A percentile compares a stretch with the other conserved stretches of the same genome.
Conservation (phyloP, 1,284 basidiomycete genomes). For the Ustilago tritici region DNA sequence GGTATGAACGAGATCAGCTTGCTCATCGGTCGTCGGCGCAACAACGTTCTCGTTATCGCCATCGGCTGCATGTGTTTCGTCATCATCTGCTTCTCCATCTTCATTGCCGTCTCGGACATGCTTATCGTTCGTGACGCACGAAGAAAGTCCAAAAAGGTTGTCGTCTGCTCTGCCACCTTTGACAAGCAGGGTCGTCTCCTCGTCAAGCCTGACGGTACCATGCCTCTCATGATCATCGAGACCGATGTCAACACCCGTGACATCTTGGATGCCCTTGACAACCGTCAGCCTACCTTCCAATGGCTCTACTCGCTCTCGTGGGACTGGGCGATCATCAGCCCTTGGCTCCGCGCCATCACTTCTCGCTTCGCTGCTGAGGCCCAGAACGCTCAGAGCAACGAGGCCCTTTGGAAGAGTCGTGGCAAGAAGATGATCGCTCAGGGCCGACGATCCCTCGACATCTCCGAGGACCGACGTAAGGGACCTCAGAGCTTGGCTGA, state of each 20-base stretch:
- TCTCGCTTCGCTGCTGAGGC: slow-evolving; percentile 54
- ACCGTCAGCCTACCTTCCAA: slow-evolving; percentile 72
- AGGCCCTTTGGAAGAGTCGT: slow-evolving; percentile 54
- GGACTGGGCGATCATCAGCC: slow-evolving; percentile 72
- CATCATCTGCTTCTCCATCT: slow-evolving; percentile 71
- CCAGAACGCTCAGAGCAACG: slow-evolving; percentile 42
- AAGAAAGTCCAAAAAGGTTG: slow-evolving; percentile 71
- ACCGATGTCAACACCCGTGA: slow-evolving; percentile 71
- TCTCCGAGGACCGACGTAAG: slow-evolving; percentile 39
- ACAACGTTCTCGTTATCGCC: slow-evolving; percentile 70
- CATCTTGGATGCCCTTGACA: slow-evolving; percentile 72
- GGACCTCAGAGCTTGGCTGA: slow-evolving; percentile 63
- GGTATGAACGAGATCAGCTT: slow-evolving; percentile 45
- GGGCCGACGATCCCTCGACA: slow-evolving; percentile 55
- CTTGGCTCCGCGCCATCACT: slow-evolving; percentile 71
- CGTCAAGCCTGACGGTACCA: slow-evolving; percentile 72
- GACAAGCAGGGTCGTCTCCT: slow-evolving; percentile 72
- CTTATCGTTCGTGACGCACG: slow-evolving; percentile 69
- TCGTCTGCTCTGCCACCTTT: slow-evolving; percentile 72
- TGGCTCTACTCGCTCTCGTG: slow-evolving; percentile 73
- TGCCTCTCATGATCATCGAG: slow-evolving; percentile 73
- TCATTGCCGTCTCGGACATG: slow-evolving; percentile 70
- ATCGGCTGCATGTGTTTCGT: slow-evolving; percentile 71
- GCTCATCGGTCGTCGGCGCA: slow-evolving; percentile 54
- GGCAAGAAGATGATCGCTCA: slow-evolving; percentile 56